Base-by-base conservation (phyloP, 2,329 filamentous ascomycete species). In the Ceratocystis papillata region DNA sequence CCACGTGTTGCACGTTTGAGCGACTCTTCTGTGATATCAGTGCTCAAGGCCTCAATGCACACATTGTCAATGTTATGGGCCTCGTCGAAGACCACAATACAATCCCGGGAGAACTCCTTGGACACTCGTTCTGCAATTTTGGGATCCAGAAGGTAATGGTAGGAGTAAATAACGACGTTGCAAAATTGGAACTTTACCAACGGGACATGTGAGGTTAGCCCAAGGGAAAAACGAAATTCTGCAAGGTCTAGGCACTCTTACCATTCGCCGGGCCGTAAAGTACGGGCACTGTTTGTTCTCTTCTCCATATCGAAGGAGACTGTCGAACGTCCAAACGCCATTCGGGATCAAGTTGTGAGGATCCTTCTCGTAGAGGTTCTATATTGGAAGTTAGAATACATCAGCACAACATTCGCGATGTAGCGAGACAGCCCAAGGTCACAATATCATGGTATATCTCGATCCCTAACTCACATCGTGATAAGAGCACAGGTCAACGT, bases 1-100 rank as follows among this genome's bases (percentile, higher is more conserved):
- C 94, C 94, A 70, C 91, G 83, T 1, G 91, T 92, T 22, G 94
- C 94, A 76, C 90, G 96, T 25, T 92, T 85, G 64, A 99, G 76
- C 0, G 93, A 96, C 71, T 97, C 94, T 73, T 99, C 92, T 0
- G 93, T 97, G 67, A 99, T 84, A 72, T 99, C 94, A 53, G 96
- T 97, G 73, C 94, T 99, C 12, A 97, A 79, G 1, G 94, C 93
- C 73, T 99, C 94, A 70, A 99, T 99, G 74, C 95, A 99, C 67
- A 99, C 94, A 73, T 99, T 99, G 80, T 99, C 94, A 71, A 99
- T 99, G 73, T 99, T 99, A 78, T 99, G 94, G 15, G 94, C 94
- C 76, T 99, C 94, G 73, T 99, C 94, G 70, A 99, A 99, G 2
- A 99, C 94, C 22, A 99, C 90, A 64, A 99, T 99, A 74, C 92